Evolutionary conservation across 2,329 filamentous ascomycete genomes (phyloP), one percentile per base, ranked within the genome.

Genomic region (Biscogniauxia sp.): DNA sequence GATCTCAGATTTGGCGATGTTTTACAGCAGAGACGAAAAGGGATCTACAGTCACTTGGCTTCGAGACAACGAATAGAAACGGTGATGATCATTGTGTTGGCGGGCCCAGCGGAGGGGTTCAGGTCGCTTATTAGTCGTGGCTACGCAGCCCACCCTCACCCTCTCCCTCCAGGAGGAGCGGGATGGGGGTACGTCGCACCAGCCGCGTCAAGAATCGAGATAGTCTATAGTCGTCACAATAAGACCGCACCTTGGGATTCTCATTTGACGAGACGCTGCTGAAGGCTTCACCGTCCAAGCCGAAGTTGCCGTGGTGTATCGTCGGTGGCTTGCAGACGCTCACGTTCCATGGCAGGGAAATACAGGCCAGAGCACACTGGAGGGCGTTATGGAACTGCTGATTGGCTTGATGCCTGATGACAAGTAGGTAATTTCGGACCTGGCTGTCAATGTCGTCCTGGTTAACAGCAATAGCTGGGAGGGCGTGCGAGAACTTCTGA

Each of bases 1-100:
- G 64, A 66, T 66, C 65, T 66, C 61, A 62, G 61, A 66, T 66
- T 61, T 25, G 51, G 58, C 60, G 60, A 58, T 67, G 57, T 61
- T 67, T 55, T 63, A 65, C 60, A 62, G 60, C 37, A 37, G 53
- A 55, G 25, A 32, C 59, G 61, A 62, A 59, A 59, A 61, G 58
- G 64, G 64, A 64, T 66, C 64, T 63, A 61, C 55, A n/a, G 26
- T 51, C 55, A 59, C 63, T 60, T 64, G 62, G 57, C 55, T 37
- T 45, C 20, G 32, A 55, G 53, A 55, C 28, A 55, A 50, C 54
- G 41, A 55, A 55, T 25, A 8, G 61, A 58, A 55, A 52, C 57
- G 53, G 54, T 17, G 61, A 50, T 62, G 62, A 62, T 67, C 65
- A 64, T 64, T 64, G 61, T 66, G 63, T 59, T 58, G 58, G 51